Evolutionary conservation across 805 yeast genomes (phyloP), one percentile per base, ranked within the genome.

Genomic region (Zygotorulaspora chibaensis): DNA sequence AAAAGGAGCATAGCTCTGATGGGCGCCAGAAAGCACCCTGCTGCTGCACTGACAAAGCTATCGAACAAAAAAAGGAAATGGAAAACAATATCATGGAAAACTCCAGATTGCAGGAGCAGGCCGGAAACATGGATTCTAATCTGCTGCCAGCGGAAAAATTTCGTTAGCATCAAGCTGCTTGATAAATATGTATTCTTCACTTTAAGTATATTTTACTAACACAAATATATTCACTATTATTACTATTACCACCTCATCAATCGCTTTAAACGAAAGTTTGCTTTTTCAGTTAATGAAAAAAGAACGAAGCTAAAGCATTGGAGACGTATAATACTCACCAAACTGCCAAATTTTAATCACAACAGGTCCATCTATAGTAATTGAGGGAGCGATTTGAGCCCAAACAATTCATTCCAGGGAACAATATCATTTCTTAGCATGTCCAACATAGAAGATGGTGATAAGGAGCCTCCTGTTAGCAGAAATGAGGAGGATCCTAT

Each of bases 71-170:
- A 16, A 50, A 50, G 36, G 39, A 47, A 8, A 52, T 60, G 3
- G 66, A 61, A 44, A 51, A 55, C 26, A 49, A 55, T 23, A 51
- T 60, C 8, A 46, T 51, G 11, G 65, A 57, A 42, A 46, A 50
- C n/a, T 50, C 61, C 6, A 59, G 47, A 43, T 38, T 51, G 29
- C 61, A 56, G 38, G 66, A 62, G 43, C 66, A 62, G 45, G 48
- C 61, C 7, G 63, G 61, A 17, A 59, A 56, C 38, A 63, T 63
- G 68, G 65, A 63, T 38, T 50, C 57, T 8, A 57, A 59, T 27
- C 35, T 62, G 17, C 38, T 59, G 43, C 66, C 68, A 7, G 56
- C 65, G 11, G 63, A 62, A 39, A 53, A 55, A 18, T 51, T 56
- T 33, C 16, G 36, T n/a, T 33, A 33, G 20, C 16, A 20, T 4